Conservation (phyloP, 768 basidiomycete species). For the Naganishia randhawae region DNA sequence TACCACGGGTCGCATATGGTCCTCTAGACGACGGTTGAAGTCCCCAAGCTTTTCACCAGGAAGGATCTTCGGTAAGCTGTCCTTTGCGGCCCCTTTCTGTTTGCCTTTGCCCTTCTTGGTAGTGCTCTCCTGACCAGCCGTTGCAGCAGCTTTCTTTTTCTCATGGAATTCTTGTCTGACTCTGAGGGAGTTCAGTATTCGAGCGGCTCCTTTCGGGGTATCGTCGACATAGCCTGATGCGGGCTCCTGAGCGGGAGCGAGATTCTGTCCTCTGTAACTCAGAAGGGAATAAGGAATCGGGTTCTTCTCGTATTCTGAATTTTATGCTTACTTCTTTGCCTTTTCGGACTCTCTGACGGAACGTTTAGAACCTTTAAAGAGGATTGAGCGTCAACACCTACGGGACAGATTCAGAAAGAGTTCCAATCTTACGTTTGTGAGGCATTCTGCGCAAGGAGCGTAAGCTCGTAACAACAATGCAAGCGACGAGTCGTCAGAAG, state of each 20-base stretch:
- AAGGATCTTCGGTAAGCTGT: slow-evolving; percentile 33
- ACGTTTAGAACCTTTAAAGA: slow-evolving; percentile 39
- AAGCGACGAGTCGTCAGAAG: background rate
- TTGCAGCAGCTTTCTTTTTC: slow-evolving; percentile 28
- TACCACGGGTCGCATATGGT: slow-evolving; percentile 42
- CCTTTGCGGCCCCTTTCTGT: slow-evolving; percentile 25
- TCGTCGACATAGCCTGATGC: slow-evolving; percentile 34
- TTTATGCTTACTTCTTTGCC: slow-evolving; percentile 37
- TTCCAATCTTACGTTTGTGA: slow-evolving; percentile 14
- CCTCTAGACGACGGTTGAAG: slow-evolving; percentile 47
- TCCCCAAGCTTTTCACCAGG: slow-evolving; percentile 44
- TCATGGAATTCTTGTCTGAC: slow-evolving; percentile 38
- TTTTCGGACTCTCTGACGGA: slow-evolving; percentile 40
- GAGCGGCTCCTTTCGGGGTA: slow-evolving; percentile 39
- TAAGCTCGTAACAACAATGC: background rate
- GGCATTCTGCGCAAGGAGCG: slow-evolving; percentile 7
- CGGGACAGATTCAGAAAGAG: background rate
- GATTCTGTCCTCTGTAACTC: slow-evolving; percentile 2
- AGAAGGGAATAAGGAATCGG: background rate
- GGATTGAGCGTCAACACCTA: background rate
- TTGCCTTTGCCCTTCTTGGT: slow-evolving; percentile 29
- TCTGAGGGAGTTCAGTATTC: slow-evolving; percentile 39
- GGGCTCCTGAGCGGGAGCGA: slow-evolving; percentile 9
- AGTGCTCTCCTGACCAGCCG: slow-evolving; percentile 30
- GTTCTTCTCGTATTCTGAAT: background rate